A percentile compares a stretch with the other conserved stretches of the same genome.
Evolutionary conservation across 2,329 filamentous ascomycete species (phyloP).

Genomic region (Trichoderma simmonsii): DNA sequence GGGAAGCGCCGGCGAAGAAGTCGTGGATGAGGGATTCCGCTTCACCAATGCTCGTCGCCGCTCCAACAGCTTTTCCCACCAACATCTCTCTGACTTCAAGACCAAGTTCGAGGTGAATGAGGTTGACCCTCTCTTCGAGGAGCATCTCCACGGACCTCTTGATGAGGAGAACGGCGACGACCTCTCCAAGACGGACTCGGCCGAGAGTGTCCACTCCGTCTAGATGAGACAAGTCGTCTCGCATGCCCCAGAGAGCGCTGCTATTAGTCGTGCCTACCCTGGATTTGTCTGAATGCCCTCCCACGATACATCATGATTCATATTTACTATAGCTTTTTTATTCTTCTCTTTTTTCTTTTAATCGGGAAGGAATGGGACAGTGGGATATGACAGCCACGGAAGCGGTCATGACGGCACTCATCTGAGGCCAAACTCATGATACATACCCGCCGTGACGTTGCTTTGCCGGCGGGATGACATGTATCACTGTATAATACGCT

Average conservation of each 20-base stretch:
- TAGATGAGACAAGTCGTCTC: slow-evolving; percentile 22
- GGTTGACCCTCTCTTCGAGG: slow-evolving; percentile 87
- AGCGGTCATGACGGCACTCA: not conserved
- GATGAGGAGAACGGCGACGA: slow-evolving; percentile 55
- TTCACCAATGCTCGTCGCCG: slow-evolving; percentile 84
- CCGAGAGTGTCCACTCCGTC: slow-evolving; percentile 58
- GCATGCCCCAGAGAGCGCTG: slow-evolving; percentile 12
- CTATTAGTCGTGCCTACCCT: slow-evolving; percentile 24
- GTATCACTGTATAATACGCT: slow-evolving; percentile 33
- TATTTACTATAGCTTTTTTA: slow-evolving; percentile 12
- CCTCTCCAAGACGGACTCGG: slow-evolving; percentile 55
- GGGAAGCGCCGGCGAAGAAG: slow-evolving; percentile 80
- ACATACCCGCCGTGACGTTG: slow-evolving; percentile 18
- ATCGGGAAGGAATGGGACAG: not conserved
- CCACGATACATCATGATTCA: slow-evolving; percentile 20
- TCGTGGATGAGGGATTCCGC: slow-evolving; percentile 79
- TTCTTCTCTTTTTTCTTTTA: not conserved
- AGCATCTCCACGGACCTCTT: slow-evolving; percentile 69
- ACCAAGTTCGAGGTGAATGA: slow-evolving; percentile 96
- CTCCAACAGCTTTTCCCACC: slow-evolving; percentile 77
- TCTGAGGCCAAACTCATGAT: slow-evolving; percentile 16
- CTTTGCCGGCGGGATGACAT: slow-evolving; percentile 23
- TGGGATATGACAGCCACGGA: slow-evolving; percentile 9
- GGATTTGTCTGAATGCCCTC: not conserved
- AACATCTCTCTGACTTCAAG: slow-evolving; percentile 75